A percentile compares a stretch with the other conserved stretches of the same genome.
Conservation (phyloP, 2,329 filamentous ascomycete species). For the Blastomyces percursus region DNA sequence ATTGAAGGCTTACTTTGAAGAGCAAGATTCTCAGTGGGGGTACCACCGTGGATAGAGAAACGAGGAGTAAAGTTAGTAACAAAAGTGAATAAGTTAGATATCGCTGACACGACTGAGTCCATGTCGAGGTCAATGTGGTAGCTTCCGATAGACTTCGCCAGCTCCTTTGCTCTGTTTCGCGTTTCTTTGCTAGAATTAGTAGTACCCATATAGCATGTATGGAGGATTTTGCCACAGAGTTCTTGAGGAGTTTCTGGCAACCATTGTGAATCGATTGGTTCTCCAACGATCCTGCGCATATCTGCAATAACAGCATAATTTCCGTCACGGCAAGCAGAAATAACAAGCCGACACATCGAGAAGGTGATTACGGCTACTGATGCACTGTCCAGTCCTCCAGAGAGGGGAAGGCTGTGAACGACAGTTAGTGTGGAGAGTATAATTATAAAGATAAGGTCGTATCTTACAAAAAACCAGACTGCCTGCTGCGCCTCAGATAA, state of each 20-base stretch:
- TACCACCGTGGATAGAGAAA: constrained; percentile 54
- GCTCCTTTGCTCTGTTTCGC: constrained; percentile 49
- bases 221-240: constrained; percentile 46
- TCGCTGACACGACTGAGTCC: constrained; percentile 46
- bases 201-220: constrained; percentile 58
- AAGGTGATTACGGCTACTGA: constrained; percentile 24
- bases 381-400: constrained; percentile 26
- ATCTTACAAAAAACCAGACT: constrained; percentile 4
- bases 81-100: constrained; percentile 24
- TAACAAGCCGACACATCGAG: constrained; percentile 24
- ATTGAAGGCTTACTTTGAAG: constrained; percentile 22
- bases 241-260: constrained; percentile 47
- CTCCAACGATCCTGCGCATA: constrained; percentile 28
- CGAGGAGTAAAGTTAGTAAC: constrained; percentile 49
- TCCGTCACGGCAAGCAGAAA: constrained; percentile 18
- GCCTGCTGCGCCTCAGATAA: constrained; percentile 20
- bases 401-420: constrained; percentile 25
- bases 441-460: too few species aligned
- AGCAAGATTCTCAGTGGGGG: constrained; percentile 23
- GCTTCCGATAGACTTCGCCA: constrained; percentile 50
- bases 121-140: constrained; percentile 65
- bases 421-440: constrained; percentile 10
- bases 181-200: constrained; percentile 57
- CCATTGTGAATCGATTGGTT: constrained; percentile 20
- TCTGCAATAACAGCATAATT: constrained; percentile 21